These are phyloP conservation scores for Alternaria solani DNA, from an alignment of 2,329 filamentous ascomycete genomes.

Conservation along the genomic window DNA sequence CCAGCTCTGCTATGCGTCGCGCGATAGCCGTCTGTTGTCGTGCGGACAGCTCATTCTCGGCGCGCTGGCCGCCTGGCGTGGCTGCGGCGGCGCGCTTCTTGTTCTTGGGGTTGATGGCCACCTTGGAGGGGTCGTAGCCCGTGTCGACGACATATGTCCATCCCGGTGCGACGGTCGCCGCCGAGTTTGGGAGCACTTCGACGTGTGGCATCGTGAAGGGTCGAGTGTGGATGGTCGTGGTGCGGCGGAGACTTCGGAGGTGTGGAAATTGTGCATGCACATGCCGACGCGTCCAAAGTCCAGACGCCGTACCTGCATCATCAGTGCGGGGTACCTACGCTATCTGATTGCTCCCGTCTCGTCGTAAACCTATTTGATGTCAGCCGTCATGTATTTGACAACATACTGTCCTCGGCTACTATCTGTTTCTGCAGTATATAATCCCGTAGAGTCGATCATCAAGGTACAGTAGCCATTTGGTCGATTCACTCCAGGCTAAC, in stretches of 20 bases:
- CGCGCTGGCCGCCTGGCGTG: conserved; percentile 43
- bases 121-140: conserved; percentile 64
- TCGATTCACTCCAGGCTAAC: not conserved
- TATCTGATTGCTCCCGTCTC: not conserved
- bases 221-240: conserved; percentile 9
- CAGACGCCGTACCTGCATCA: conserved; percentile 15
- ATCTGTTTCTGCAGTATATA: not conserved
- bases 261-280: conserved; percentile 22
- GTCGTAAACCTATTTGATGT: not conserved
- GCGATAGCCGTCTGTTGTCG: conserved; percentile 82
- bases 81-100: conserved; percentile 71
- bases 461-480: not conserved
- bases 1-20: conserved; percentile 82
- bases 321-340: conserved; percentile 21
- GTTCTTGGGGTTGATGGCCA: conserved; percentile 61
- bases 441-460: not conserved
- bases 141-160: conserved; percentile 92
- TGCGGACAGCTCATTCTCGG: conserved; percentile 71
- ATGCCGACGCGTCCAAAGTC: conserved; percentile 16
- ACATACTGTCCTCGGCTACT: not conserved
- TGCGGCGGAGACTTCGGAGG: conserved; percentile 17
- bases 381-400: not conserved
- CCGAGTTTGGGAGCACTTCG: conserved; percentile 77
- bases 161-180: conserved; percentile 76
- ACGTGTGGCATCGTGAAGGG: conserved; percentile 70